Evolutionary conservation across 2,329 filamentous ascomycete genomes (phyloP).

Genomic region (Moelleriella libera): DNA sequence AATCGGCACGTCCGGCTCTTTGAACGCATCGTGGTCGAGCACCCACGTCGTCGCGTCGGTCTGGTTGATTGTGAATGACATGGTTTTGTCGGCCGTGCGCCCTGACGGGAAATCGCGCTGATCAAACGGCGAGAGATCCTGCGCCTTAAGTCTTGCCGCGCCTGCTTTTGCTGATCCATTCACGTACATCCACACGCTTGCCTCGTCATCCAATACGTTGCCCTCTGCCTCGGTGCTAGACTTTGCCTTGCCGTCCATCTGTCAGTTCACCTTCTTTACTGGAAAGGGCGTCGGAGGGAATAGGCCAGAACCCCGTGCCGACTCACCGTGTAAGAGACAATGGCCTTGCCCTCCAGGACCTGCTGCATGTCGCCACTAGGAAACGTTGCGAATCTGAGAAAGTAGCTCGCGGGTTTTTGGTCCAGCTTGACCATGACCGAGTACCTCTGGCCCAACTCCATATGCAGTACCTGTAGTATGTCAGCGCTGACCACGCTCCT

Average conservation of each 20-base stretch:
- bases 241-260: not conserved
- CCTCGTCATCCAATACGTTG: not conserved
- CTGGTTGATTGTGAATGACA: slow-evolving; percentile 1
- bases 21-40: not conserved
- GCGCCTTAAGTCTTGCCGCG: not conserved
- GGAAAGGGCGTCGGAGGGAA: not conserved
- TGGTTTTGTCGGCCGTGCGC: not conserved
- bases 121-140: not conserved
- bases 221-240: not conserved
- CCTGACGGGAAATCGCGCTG: not conserved
- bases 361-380: slow-evolving; percentile 3
- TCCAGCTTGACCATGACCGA: slow-evolving; percentile 4
- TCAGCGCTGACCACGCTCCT: not conserved
- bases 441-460: slow-evolving; percentile 2
- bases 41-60: slow-evolving; percentile 1
- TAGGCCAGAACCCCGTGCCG: not conserved
- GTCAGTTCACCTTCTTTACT: not conserved
- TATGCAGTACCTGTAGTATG: not conserved
- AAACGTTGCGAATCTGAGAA: slow-evolving; percentile 1
- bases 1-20: slow-evolving; percentile 1
- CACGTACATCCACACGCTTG: slow-evolving; percentile 1
- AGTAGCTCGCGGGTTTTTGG: slow-evolving; percentile 1
- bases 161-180: slow-evolving; percentile 1
- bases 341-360: slow-evolving; percentile 1
- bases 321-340: slow-evolving; percentile 1